phyloP scores from a whole-genome alignment of 164 flowering plant genomes.

The Umbilicus rupestris region DNA sequence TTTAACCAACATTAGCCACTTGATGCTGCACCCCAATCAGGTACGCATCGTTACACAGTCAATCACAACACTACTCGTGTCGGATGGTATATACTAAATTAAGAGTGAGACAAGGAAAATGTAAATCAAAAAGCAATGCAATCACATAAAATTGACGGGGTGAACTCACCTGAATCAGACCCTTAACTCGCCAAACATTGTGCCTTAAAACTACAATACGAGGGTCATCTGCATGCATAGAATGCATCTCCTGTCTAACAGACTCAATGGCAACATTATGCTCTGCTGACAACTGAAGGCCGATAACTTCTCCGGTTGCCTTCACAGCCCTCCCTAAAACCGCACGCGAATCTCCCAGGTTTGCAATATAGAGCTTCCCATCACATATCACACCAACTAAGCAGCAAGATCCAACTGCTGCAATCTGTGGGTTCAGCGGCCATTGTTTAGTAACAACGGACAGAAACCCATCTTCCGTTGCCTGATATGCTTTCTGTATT shows the following conservation, averaged over 20 bases:
- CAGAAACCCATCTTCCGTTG: constrained; percentile 50
- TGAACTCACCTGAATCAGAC: constrained; percentile 47
- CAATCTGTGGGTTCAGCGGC: constrained; percentile 49
- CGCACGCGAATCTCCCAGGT: constrained; percentile 53
- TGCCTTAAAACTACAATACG: constrained; percentile 58
- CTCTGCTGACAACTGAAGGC: constrained; percentile 52
- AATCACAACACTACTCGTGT: too few species aligned
- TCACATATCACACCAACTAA: constrained; percentile 39
- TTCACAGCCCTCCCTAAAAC: constrained; percentile 41
- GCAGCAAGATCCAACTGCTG: too few species aligned
- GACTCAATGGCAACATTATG: constrained; percentile 55
- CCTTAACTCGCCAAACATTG: constrained; percentile 75
- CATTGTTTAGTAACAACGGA: constrained; percentile 42
- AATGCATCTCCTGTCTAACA: constrained; percentile 58
- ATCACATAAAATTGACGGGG: background rate
- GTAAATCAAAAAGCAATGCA: background rate
- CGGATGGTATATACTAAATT: too few species aligned
- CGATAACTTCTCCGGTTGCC: constrained; percentile 60
- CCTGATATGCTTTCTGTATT: constrained; percentile 40
- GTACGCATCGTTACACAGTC: too few species aligned
- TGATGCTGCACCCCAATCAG: too few species aligned
- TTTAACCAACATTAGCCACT: too few species aligned
- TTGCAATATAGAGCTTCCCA: constrained; percentile 45
- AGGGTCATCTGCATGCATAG: constrained; percentile 59
- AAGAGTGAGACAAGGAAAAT: background rate